These are phyloP conservation scores for Fusarium cicatricum DNA, from an alignment of 2,329 filamentous ascomycete genomes.

Conservation along the genomic window DNA sequence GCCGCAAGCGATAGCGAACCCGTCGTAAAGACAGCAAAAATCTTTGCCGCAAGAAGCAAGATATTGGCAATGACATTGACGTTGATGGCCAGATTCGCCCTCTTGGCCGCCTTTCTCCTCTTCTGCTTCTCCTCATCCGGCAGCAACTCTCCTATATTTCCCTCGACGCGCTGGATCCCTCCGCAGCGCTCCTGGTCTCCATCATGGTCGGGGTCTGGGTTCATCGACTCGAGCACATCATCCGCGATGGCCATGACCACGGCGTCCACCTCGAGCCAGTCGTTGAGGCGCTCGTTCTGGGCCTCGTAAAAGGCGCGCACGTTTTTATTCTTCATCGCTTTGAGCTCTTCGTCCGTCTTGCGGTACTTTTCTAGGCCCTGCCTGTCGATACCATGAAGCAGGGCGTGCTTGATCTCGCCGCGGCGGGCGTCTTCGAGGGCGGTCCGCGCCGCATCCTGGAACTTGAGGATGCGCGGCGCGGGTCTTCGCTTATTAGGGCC, in stretches of 20 bases:
- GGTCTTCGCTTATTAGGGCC: slow-evolving; percentile 7
- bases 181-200: slow-evolving; percentile 44
- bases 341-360: slow-evolving; percentile 42
- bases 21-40: slow-evolving; percentile 79
- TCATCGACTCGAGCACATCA: slow-evolving; percentile 47
- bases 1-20: slow-evolving; percentile 80
- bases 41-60: slow-evolving; percentile 75
- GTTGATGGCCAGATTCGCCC: slow-evolving; percentile 72
- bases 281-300: slow-evolving; percentile 45
- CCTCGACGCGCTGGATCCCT: slow-evolving; percentile 43
- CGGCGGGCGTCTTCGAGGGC: slow-evolving; percentile 44
- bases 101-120: slow-evolving; percentile 34
- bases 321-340: slow-evolving; percentile 42
- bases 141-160: slow-evolving; percentile 44
- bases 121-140: slow-evolving; percentile 44
- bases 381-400: slow-evolving; percentile 44
- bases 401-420: slow-evolving; percentile 43
- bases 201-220: slow-evolving; percentile 47
- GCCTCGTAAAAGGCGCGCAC: slow-evolving; percentile 41
- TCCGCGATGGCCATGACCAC: slow-evolving; percentile 47
- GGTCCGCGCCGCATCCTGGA: slow-evolving; percentile 43
- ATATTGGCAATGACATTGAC: slow-evolving; percentile 81
- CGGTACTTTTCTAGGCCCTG: slow-evolving; percentile 42
- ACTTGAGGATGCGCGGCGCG: slow-evolving; percentile 49
- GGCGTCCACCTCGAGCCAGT: slow-evolving; percentile 48